Evolutionary conservation across 768 basidiomycete species (phyloP).

Genomic region (Hypholoma fasciculare): DNA sequence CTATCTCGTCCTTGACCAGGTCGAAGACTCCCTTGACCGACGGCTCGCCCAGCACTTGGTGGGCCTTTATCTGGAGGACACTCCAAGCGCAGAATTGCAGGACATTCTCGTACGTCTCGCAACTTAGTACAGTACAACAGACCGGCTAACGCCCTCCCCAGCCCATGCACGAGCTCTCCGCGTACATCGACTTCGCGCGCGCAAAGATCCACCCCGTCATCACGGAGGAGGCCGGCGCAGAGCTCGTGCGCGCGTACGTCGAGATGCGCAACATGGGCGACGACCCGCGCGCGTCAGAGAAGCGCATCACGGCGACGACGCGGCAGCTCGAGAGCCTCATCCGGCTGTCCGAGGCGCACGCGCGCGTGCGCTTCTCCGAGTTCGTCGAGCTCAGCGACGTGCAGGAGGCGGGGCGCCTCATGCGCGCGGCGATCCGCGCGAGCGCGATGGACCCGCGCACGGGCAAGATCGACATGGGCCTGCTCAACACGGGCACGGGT

Average conservation of each 20-base stretch:
- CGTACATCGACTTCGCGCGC: constrained; percentile 93
- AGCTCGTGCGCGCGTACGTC: constrained; percentile 88
- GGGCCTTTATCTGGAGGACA: constrained; percentile 90
- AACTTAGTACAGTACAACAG: not conserved
- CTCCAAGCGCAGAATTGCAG: constrained; percentile 58
- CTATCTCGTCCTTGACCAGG: constrained; percentile 93
- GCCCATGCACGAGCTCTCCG: constrained; percentile 89
- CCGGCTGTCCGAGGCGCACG: constrained; percentile 93
- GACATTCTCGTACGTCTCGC: constrained; percentile 72
- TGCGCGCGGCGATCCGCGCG: constrained; percentile 94
- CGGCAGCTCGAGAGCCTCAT: constrained; percentile 98
- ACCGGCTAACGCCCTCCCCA: constrained; percentile 25
- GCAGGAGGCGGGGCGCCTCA: constrained; percentile 88
- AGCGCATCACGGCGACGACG: constrained; percentile 97
- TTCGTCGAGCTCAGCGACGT: constrained; percentile 88
- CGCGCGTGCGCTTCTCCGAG: constrained; percentile 92
- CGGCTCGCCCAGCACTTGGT: constrained; percentile 92
- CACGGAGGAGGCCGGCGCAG: constrained; percentile 79
- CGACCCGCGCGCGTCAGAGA: constrained; percentile 85
- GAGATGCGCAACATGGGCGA: constrained; percentile 91
- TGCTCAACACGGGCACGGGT: constrained; percentile 93
- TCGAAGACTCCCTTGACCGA: constrained; percentile 87
- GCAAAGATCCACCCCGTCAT: constrained; percentile 83
- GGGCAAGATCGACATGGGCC: constrained; percentile 95
- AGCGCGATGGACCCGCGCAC: constrained; percentile 95